phyloP scores from a whole-genome alignment of 139 green algal species.

The Closterium sp. region DNA sequence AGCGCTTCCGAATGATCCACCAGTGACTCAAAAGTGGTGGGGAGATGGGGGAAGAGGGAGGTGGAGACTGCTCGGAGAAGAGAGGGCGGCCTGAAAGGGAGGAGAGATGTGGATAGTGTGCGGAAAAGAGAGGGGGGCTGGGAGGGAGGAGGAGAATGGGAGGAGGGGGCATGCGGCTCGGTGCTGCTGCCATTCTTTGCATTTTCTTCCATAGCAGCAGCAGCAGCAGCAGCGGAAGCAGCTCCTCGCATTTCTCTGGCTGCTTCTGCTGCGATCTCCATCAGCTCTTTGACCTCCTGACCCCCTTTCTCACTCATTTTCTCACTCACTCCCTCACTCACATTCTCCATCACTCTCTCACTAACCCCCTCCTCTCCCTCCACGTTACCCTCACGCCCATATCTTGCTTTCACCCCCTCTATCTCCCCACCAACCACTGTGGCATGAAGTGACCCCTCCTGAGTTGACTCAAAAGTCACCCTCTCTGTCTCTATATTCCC shows the following conservation, averaged over 20 bases:
- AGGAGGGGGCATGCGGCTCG: neutral
- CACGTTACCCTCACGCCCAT: neutral
- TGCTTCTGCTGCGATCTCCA: neutral
- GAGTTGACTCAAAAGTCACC: neutral
- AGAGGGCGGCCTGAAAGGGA: neutral
- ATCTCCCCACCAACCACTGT: neutral
- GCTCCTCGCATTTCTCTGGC: neutral
- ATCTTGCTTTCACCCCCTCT: neutral
- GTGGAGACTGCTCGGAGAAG: neutral
- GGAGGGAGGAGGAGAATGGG: neutral
- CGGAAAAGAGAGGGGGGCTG: neutral
- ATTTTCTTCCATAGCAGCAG: neutral
- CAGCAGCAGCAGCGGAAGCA: no score
- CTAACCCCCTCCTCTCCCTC: neutral
- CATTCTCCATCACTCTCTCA: neutral
- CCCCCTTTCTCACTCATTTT: neutral
- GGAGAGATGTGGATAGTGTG: neutral
- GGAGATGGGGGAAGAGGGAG: neutral
- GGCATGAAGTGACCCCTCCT: no score
- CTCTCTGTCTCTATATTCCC: no score
- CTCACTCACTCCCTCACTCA: neutral
- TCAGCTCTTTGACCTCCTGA: slow-evolving; percentile 2
- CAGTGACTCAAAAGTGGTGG: neutral
- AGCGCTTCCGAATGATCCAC: no score
- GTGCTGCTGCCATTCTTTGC: no score